A percentile compares a stretch with the other conserved stretches of the same genome.
phyloP scores from a whole-genome alignment of 768 basidiomycete species.

The Pilatotrama ljubarskyi region DNA sequence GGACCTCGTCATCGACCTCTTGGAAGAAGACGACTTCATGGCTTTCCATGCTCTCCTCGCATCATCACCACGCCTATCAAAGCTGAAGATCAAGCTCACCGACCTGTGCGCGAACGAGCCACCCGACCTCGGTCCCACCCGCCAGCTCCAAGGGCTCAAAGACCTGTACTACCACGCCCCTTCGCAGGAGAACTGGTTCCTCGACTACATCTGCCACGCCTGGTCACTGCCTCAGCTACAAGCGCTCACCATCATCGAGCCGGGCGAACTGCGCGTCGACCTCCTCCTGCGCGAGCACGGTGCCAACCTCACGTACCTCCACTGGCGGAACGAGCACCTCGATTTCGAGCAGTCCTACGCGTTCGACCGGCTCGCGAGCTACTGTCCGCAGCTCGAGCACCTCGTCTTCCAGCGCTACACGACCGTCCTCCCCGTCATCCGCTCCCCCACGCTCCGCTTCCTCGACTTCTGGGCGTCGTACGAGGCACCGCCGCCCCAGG shows the following conservation, averaged over 20 bases:
- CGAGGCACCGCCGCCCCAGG: not conserved
- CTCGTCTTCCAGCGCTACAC: not conserved
- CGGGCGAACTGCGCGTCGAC: not conserved
- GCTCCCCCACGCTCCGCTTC: constrained; percentile 4
- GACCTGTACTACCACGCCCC: not conserved
- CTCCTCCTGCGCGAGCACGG: not conserved
- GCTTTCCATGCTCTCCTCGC: not conserved
- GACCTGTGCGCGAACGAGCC: not conserved
- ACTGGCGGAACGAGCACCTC: not conserved
- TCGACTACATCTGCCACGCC: not conserved
- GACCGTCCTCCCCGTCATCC: not conserved
- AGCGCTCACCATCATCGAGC: constrained; percentile 1
- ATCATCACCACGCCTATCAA: not conserved
- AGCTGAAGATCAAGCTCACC: not conserved
- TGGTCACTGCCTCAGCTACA: not conserved
- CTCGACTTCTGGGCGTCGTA: not conserved
- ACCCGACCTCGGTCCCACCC: not conserved
- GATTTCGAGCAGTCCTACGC: not conserved
- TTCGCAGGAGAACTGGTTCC: not conserved
- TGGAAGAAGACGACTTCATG: not conserved
- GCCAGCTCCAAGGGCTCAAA: not conserved
- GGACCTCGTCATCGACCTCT: not conserved
- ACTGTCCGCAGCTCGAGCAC: constrained; percentile 7
- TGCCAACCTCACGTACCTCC: not conserved
- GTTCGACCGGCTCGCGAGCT: not conserved